Conservation (phyloP, 2,329 filamentous ascomycete species). For the Zasmidium citrigriseum region DNA sequence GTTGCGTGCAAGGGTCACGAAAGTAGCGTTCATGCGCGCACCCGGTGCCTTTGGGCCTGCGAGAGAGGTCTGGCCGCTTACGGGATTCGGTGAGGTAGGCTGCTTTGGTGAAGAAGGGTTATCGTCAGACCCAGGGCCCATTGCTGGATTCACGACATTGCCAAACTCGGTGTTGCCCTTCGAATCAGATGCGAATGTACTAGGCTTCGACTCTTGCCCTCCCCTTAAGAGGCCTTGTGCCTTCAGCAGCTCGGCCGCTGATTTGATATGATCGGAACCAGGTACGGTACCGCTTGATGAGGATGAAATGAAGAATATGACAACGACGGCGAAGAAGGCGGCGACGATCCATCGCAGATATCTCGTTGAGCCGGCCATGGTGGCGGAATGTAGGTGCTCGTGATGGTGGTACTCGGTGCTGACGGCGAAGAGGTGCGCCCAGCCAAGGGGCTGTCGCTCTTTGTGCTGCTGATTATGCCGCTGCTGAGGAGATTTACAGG, state of each 20-base stretch:
- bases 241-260: constrained; percentile 37
- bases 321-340: constrained; percentile 75
- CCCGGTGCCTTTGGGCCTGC: constrained; percentile 55
- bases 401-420: background rate
- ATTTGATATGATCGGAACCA: constrained; percentile 34
- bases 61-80: constrained; percentile 32
- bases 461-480: background rate
- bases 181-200: constrained; percentile 2
- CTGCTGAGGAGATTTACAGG: background rate
- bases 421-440: background rate
- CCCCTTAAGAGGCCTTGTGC: constrained; percentile 35
- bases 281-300: constrained; percentile 48
- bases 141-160: constrained; percentile 16
- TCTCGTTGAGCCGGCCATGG: constrained; percentile 69
- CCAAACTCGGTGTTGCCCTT: background rate
- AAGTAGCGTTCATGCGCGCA: constrained; percentile 91
- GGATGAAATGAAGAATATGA: constrained; percentile 81
- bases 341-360: constrained; percentile 74
- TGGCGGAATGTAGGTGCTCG: background rate
- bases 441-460: background rate
- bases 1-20: constrained; percentile 93
- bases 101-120: constrained; percentile 3
- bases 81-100: constrained; percentile 34
- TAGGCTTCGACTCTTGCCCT: constrained; percentile 3
- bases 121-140: constrained; percentile 8